A percentile compares a stretch with the other conserved stretches of the same genome.
These are phyloP conservation scores for Barnettozyma californica DNA, from an alignment of 805 yeast genomes.

Conservation along the genomic window DNA sequence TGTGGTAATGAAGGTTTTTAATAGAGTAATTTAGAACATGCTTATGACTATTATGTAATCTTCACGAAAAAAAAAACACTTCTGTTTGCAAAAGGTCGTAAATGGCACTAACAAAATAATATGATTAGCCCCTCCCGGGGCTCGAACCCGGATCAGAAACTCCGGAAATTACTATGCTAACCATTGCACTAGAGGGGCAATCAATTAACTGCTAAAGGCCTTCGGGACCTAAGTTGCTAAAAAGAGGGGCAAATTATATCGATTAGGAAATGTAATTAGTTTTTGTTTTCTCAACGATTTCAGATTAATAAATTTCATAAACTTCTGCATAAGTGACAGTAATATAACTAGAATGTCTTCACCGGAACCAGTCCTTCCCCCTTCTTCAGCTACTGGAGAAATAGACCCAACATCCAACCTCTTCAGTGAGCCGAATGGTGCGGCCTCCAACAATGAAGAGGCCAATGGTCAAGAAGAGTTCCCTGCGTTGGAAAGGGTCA, in stretches of 20 bases:
- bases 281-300: not conserved
- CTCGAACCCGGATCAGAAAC: slow-evolving; percentile 51
- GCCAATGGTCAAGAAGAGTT: slow-evolving; percentile 11
- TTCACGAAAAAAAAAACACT: too few species aligned
- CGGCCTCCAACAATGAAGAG: slow-evolving; percentile 4
- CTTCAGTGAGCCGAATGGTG: slow-evolving; percentile 13
- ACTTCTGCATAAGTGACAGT: not conserved
- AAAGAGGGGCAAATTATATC: too few species aligned
- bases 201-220: slow-evolving; percentile 6
- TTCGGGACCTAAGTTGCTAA: not conserved
- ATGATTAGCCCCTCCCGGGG: slow-evolving; percentile 43
- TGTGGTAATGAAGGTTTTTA: not conserved
- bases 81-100: not conserved
- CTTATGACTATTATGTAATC: too few species aligned
- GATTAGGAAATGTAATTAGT: slow-evolving; percentile 17
- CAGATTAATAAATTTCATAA: not conserved
- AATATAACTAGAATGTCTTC: slow-evolving; percentile 14
- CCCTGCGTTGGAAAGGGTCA: slow-evolving; percentile 26
- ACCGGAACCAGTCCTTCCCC: slow-evolving; percentile 18
- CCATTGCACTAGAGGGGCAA: slow-evolving; percentile 49
- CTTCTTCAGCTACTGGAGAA: slow-evolving; percentile 19
- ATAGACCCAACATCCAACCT: slow-evolving; percentile 20
- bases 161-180: slow-evolving; percentile 49
- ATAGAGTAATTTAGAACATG: not conserved
- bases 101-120: slow-evolving; percentile 1